Evolutionary conservation across 2,329 filamentous ascomycete species (phyloP).

Genomic region (Sclerotinia subarctica): DNA sequence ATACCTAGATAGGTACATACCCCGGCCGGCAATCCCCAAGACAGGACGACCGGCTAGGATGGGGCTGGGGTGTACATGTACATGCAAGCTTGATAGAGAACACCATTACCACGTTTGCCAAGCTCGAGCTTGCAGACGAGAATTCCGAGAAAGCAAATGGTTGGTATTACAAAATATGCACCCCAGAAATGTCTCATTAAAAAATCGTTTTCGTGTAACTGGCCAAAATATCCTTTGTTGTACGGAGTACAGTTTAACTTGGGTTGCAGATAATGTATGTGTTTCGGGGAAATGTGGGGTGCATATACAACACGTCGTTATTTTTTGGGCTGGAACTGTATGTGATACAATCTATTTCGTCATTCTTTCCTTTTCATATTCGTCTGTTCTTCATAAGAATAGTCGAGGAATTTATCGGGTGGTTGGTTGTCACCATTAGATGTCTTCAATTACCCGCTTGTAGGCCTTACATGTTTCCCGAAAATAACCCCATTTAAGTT

Average conservation of each 20-base stretch:
- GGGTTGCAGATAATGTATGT: neutral
- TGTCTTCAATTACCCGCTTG: no score
- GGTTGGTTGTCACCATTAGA: neutral
- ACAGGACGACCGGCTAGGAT: neutral
- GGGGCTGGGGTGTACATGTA: neutral
- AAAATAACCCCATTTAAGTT: neutral
- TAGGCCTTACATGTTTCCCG: neutral
- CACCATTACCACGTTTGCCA: neutral
- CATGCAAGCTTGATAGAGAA: neutral
- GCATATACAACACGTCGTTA: neutral
- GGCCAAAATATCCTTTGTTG: neutral
- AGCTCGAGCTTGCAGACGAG: neutral
- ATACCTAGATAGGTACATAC: neutral
- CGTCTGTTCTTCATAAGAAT: neutral
- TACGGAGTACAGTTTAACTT: no score
- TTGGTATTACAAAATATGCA: neutral
- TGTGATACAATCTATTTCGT: neutral
- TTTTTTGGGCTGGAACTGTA: neutral
- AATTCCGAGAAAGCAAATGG: neutral
- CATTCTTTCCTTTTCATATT: no score
- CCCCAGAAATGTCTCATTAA: conserved; percentile 1
- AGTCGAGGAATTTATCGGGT: neutral
- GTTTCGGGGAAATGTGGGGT: conserved; percentile 8
- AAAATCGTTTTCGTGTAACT: neutral
- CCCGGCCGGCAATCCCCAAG: neutral